Evolutionary conservation across 2,329 filamentous ascomycete species (phyloP).

Genomic region (Beauveria sp.): DNA sequence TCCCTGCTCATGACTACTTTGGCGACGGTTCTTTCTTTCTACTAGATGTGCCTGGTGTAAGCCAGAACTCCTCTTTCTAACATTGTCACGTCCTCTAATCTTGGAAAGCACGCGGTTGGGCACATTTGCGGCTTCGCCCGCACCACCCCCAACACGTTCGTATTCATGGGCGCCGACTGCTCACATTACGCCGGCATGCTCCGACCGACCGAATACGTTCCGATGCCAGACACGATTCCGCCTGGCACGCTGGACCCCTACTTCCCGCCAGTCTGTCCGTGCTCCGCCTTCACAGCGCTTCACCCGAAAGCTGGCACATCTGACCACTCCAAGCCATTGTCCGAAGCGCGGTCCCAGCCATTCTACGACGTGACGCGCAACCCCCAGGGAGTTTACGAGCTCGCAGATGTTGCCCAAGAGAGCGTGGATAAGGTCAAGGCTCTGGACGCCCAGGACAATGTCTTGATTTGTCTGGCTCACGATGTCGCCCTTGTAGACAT

Average conservation of each 20-base stretch:
- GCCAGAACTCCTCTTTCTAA: not conserved
- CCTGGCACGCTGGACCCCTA: not conserved
- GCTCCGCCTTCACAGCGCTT: not conserved
- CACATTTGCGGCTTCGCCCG: constrained; percentile 36
- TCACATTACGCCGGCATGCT: constrained; percentile 33
- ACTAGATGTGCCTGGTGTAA: constrained; percentile 30
- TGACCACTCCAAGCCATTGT: not conserved
- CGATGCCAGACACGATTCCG: constrained; percentile 24
- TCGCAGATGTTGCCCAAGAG: not conserved
- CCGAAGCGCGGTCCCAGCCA: not conserved
- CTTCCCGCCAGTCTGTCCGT: not conserved
- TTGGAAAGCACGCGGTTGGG: constrained; percentile 25
- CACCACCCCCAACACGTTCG: constrained; percentile 29
- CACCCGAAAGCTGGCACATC: not conserved
- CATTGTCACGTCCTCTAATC: not conserved
- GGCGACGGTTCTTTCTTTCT: constrained; percentile 35
- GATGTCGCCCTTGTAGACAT: not conserved
- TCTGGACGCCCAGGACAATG: constrained; percentile 5
- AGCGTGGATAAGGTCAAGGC: constrained; percentile 10
- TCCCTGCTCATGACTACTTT: constrained; percentile 34
- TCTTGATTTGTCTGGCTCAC: constrained; percentile 8
- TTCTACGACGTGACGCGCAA: constrained; percentile 6
- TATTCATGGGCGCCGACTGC: constrained; percentile 35
- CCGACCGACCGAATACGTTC: constrained; percentile 26
- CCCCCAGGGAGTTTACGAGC: not conserved